phyloP scores from a whole-genome alignment of 768 basidiomycete genomes.

The Paxillus ammoniavirescens region DNA sequence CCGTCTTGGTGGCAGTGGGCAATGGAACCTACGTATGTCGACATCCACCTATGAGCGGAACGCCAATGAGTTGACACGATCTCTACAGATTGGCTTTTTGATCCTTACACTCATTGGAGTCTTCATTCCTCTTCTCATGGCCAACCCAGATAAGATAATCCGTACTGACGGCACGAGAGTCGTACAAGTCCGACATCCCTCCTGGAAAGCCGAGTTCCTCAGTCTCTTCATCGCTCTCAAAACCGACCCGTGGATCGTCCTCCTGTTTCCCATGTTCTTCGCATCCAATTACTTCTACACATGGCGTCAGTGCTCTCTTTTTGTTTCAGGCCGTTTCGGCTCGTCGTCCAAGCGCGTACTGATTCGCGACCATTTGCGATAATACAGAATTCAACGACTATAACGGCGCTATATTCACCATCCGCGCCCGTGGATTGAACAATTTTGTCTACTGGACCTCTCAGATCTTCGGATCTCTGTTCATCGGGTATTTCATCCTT shows the following conservation, averaged over 20 bases:
- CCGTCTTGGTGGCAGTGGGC: conserved; percentile 40
- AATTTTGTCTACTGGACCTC: conserved; percentile 77
- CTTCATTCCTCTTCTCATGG: conserved; percentile 64
- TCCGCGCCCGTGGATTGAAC: conserved; percentile 76
- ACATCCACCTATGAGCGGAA: background rate
- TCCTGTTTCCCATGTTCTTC: conserved; percentile 85
- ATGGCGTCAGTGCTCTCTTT: conserved; percentile 55
- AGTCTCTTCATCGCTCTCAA: conserved; percentile 66
- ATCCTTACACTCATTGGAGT: conserved; percentile 69
- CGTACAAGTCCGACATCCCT: conserved; percentile 56
- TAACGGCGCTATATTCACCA: conserved; percentile 76
- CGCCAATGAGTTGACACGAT: no score
- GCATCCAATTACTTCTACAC: conserved; percentile 85
- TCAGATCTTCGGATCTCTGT: conserved; percentile 74
- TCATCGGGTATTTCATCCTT: conserved; percentile 64
- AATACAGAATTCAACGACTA: conserved; percentile 75
- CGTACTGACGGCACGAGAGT: conserved; percentile 77
- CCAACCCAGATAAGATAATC: conserved; percentile 67
- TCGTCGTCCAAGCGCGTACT: background rate
- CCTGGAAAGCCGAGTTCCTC: conserved; percentile 72
- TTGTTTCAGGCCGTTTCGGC: no score
- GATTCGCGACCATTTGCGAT: background rate
- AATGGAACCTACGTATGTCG: conserved; percentile 71
- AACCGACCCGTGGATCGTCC: conserved; percentile 68
- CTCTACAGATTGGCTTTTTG: conserved; percentile 48